phyloP scores from a whole-genome alignment of 2,329 filamentous ascomycete genomes.

The Fusarium anguioides region DNA sequence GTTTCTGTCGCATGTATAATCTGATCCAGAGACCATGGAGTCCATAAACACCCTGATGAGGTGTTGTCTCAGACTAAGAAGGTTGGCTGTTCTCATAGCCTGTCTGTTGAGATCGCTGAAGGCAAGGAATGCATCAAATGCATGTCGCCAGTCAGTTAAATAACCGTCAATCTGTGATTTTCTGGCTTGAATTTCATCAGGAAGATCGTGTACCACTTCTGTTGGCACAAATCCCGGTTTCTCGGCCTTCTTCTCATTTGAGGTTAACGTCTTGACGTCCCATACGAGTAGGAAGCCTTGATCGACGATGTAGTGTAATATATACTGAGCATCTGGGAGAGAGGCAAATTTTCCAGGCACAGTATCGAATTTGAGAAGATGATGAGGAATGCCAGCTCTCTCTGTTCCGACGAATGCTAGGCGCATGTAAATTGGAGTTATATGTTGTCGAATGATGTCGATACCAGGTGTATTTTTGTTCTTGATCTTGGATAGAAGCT shows the following conservation, averaged over 20 bases:
- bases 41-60: neutral
- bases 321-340: neutral
- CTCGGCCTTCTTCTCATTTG: fast-evolving
- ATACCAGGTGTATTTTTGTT: neutral
- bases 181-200: neutral
- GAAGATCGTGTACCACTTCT: neutral
- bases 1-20: neutral
- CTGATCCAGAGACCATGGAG: neutral
- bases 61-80: neutral
- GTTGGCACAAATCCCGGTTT: no score
- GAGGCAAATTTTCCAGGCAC: neutral
- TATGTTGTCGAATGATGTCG: neutral
- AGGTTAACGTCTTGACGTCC: neutral
- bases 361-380: neutral
- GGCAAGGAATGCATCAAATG: neutral
- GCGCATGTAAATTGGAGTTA: neutral
- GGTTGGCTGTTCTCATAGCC: neutral
- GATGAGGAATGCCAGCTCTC: neutral
- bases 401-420: neutral
- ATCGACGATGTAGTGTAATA: neutral
- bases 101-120: neutral
- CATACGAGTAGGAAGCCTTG: neutral
- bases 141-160: neutral
- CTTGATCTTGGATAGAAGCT: neutral
- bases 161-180: neutral